A percentile compares a stretch with the other conserved stretches of the same genome.
Evolutionary conservation across 306 rosid genomes (phyloP).

Genomic region (Gleditsia sinensis): DNA sequence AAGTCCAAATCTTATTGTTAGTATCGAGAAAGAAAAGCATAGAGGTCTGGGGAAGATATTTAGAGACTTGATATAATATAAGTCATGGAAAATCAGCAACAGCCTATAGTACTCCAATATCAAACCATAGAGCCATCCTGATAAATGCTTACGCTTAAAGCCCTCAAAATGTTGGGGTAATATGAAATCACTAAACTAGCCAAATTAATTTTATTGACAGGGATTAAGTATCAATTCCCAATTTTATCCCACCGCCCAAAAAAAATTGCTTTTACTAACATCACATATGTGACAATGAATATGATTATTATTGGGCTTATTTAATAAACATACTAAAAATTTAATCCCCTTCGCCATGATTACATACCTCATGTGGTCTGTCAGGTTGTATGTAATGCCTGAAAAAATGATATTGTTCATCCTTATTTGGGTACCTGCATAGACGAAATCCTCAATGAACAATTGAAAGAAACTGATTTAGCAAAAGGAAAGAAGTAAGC

Average conservation of each 20-base stretch:
- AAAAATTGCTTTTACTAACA: no score
- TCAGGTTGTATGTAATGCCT: slow-evolving; percentile 83
- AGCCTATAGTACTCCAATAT: background rate
- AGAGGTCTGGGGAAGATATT: slow-evolving; percentile 3
- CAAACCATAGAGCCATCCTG: slow-evolving; percentile 16
- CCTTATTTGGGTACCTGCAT: slow-evolving; percentile 77
- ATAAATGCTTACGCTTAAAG: background rate
- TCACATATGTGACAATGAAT: no score
- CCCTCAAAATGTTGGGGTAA: background rate
- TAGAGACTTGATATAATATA: background rate
- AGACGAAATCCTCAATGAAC: slow-evolving; percentile 25
- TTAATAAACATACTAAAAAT: no score
- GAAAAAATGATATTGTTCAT: slow-evolving; percentile 80
- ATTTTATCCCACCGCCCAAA: no score
- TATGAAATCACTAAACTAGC: slow-evolving; percentile 16
- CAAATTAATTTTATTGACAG: background rate
- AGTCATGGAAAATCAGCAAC: slow-evolving; percentile 16
- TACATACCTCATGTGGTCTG: slow-evolving; percentile 66
- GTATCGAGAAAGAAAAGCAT: background rate
- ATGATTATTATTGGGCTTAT: no score
- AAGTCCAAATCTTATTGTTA: background rate
- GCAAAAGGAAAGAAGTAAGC: background rate
- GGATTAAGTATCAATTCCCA: background rate
- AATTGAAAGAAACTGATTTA: slow-evolving; percentile 18
- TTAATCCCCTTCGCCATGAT: slow-evolving; percentile 15